phyloP scores from a whole-genome alignment of 202 grass and related monocot genomes.

The Zoysia matrella region DNA sequence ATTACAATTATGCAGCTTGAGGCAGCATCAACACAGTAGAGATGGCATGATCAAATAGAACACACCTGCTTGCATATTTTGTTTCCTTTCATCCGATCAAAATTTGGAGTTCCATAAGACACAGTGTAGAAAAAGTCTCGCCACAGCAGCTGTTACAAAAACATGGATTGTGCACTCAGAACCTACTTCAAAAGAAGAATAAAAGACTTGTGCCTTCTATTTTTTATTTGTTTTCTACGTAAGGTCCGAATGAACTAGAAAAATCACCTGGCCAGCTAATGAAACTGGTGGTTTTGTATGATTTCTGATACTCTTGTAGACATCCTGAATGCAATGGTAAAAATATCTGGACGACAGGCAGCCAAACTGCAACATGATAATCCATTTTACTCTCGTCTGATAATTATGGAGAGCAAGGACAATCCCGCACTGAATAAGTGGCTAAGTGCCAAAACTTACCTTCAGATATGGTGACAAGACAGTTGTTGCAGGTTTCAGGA shows the following conservation, averaged over 20 bases:
- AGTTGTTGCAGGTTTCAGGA: conserved; percentile 79
- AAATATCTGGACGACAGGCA: conserved; percentile 93
- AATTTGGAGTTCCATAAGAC: conserved; percentile 81
- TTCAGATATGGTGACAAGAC: conserved; percentile 90
- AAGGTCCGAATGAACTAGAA: conserved; percentile 15
- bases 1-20: neutral
- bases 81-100: conserved; percentile 84
- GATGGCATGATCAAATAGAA: neutral
- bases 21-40: neutral
- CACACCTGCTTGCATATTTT: conserved; percentile 87
- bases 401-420: neutral
- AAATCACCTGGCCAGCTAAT: conserved; percentile 69
- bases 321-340: conserved; percentile 73
- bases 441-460: conserved; percentile 37
- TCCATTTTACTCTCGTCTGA: conserved; percentile 12
- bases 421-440: neutral
- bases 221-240: neutral
- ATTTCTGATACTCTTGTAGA: conserved; percentile 58
- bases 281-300: conserved; percentile 95
- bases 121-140: conserved; percentile 90
- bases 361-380: conserved; percentile 63
- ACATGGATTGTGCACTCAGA: neutral
- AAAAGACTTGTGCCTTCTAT: neutral
- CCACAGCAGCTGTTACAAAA: conserved; percentile 73
- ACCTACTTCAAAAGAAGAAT: neutral